A percentile compares a stretch with the other conserved stretches of the same genome.
Conservation (phyloP, 1,284 basidiomycete genomes). For the Neolentinus lepideus region DNA sequence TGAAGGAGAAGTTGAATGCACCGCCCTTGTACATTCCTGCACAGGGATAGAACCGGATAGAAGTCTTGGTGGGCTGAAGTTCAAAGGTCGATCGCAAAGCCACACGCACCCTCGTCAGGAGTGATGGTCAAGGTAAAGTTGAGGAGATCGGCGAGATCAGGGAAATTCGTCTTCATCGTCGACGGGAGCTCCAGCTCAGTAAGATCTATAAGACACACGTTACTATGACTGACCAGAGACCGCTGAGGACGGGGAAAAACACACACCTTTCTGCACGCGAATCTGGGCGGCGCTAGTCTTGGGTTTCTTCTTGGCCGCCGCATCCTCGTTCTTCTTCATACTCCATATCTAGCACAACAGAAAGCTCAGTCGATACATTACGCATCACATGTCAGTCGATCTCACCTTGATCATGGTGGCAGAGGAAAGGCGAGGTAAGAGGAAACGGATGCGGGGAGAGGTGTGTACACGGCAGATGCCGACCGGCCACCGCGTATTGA, state of each 20-base stretch:
- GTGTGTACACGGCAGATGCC: not conserved
- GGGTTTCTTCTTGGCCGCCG: constrained; percentile 90
- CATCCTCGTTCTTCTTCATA: constrained; percentile 96
- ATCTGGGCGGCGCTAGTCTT: constrained; percentile 98
- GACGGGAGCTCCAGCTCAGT: constrained; percentile 94
- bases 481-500: not conserved
- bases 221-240: not conserved
- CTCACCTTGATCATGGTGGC: constrained; percentile 52
- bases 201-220: constrained; percentile 55
- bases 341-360: constrained; percentile 75
- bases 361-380: not conserved
- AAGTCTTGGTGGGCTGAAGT: constrained; percentile 6
- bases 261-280: constrained; percentile 93
- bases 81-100: constrained; percentile 1
- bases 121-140: constrained; percentile 95
- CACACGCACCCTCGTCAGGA: constrained; percentile 85
- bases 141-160: constrained; percentile 88
- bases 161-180: constrained; percentile 94
- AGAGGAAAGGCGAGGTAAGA: constrained; percentile 14
- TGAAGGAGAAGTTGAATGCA: constrained; percentile 89
- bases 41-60: not conserved
- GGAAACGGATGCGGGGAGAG: not conserved
- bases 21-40: constrained; percentile 98
- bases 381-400: not conserved
- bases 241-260: not conserved